phyloP scores from a whole-genome alignment of 1,139 yeast species.

The Blastobotrys malaysiensis region DNA sequence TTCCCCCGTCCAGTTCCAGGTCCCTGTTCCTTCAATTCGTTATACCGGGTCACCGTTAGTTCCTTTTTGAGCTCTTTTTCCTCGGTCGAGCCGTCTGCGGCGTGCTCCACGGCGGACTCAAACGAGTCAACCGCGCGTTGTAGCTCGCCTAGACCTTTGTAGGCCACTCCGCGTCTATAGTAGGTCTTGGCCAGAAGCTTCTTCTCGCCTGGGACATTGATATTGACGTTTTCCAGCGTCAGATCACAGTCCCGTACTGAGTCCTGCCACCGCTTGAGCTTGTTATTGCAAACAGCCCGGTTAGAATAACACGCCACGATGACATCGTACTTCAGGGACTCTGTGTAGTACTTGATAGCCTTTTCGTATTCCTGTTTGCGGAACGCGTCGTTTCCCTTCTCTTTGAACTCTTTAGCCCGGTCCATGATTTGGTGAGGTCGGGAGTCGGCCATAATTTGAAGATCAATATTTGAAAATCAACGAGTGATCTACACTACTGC shows the following conservation, averaged over 20 bases:
- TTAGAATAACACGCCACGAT: slow-evolving; percentile 77
- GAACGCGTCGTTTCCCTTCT: slow-evolving; percentile 9
- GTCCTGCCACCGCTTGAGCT: slow-evolving; percentile 45
- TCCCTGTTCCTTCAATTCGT: slow-evolving; percentile 11
- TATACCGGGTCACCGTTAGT: slow-evolving; percentile 11
- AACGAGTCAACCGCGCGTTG: slow-evolving; percentile 38
- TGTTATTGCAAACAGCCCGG: slow-evolving; percentile 74
- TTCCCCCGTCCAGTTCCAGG: slow-evolving; percentile 13
- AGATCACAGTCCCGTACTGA: slow-evolving; percentile 50
- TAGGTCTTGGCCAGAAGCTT: slow-evolving; percentile 44
- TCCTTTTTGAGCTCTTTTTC: slow-evolving; percentile 24
- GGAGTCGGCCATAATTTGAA: too few species aligned
- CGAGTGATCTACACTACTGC: too few species aligned
- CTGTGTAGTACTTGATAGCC: slow-evolving; percentile 64
- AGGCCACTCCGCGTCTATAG: slow-evolving; percentile 53
- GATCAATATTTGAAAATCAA: too few species aligned
- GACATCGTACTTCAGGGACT: slow-evolving; percentile 60
- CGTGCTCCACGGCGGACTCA: slow-evolving; percentile 41
- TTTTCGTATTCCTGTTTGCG: slow-evolving; percentile 40
- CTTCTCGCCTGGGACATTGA: slow-evolving; percentile 13
- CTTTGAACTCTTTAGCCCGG: not conserved
- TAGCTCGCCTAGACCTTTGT: slow-evolving; percentile 34
- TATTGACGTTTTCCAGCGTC: slow-evolving; percentile 39
- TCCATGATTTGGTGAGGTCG: not conserved
- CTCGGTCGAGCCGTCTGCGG: slow-evolving; percentile 39